Conservation (phyloP, 805 yeast species). For the Maudiozyma pseudohumilis region DNA sequence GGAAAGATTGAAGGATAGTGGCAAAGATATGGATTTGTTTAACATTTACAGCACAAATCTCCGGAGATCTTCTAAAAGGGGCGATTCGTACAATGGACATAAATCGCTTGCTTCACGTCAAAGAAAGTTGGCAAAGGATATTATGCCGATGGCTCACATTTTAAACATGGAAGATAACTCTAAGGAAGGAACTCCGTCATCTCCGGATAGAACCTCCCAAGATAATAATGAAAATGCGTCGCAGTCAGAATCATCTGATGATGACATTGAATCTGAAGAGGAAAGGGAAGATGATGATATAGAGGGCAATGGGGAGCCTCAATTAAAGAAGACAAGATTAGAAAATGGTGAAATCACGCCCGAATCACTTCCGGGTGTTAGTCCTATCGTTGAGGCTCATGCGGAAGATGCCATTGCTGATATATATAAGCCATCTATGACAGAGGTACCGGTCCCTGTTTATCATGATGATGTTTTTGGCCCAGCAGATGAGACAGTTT, state of each 20-base stretch:
- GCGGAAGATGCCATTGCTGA: slow-evolving; percentile 5
- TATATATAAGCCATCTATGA: slow-evolving; percentile 40
- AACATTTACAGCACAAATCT: slow-evolving; percentile 23
- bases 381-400: not conserved
- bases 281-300: slow-evolving; percentile 8
- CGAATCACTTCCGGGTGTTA: slow-evolving; percentile 11
- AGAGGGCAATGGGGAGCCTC: not conserved
- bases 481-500: slow-evolving; percentile 23
- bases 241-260: slow-evolving; percentile 8
- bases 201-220: slow-evolving; percentile 7
- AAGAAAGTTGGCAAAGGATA: slow-evolving; percentile 10
- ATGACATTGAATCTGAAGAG: slow-evolving; percentile 13
- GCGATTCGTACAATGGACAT: not conserved
- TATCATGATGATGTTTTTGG: slow-evolving; percentile 32
- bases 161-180: slow-evolving; percentile 22
- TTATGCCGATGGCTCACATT: slow-evolving; percentile 24
- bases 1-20: slow-evolving; percentile 14
- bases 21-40: slow-evolving; percentile 31
- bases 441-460: slow-evolving; percentile 45
- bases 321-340: slow-evolving; percentile 12
- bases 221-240: slow-evolving; percentile 10
- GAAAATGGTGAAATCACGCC: slow-evolving; percentile 20
- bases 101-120: slow-evolving; percentile 4
- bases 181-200: slow-evolving; percentile 16
- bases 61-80: slow-evolving; percentile 4